A percentile compares a stretch with the other conserved stretches of the same genome.
These are phyloP conservation scores for Rachicladosporium sp. DNA, from an alignment of 2,329 filamentous ascomycete genomes.

Conservation along the genomic window DNA sequence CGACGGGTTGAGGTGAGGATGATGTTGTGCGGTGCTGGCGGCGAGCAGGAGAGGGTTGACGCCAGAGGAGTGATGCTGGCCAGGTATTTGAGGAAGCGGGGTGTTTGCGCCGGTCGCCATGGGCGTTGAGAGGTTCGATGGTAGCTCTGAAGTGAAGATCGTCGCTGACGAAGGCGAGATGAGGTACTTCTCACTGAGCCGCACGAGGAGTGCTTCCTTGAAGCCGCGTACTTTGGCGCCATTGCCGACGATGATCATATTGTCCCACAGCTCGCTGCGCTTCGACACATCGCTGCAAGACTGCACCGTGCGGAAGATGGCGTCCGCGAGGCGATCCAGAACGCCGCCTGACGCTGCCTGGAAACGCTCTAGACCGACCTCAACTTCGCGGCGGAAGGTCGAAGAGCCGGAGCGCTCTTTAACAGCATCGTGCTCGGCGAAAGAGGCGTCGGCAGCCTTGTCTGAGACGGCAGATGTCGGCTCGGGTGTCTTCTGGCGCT, in stretches of 20 bases:
- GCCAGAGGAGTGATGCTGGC: slow-evolving; percentile 28
- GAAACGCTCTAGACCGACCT: slow-evolving; percentile 66
- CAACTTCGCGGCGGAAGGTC: slow-evolving; percentile 48
- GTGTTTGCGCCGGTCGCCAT: slow-evolving; percentile 84
- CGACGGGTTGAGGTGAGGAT: slow-evolving; percentile 34
- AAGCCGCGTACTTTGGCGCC: slow-evolving; percentile 64
- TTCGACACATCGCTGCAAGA: slow-evolving; percentile 74
- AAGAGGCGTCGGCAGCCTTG: slow-evolving; percentile 22
- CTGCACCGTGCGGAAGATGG: slow-evolving; percentile 73
- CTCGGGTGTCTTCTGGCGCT: slow-evolving; percentile 27
- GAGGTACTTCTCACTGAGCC: slow-evolving; percentile 68
- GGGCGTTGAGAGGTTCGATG: slow-evolving; percentile 84
- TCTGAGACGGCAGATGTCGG: slow-evolving; percentile 20
- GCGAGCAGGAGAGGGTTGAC: slow-evolving; percentile 89
- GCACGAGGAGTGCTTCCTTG: slow-evolving; percentile 74
- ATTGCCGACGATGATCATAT: slow-evolving; percentile 81
- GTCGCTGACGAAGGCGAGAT: slow-evolving; percentile 86
- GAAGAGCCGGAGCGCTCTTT: slow-evolving; percentile 13
- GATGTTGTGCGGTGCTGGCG: slow-evolving; percentile 60
- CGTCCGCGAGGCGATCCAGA: slow-evolving; percentile 70
- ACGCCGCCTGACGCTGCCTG: slow-evolving; percentile 52
- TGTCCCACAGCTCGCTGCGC: slow-evolving; percentile 82
- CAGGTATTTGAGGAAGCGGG: slow-evolving; percentile 48
- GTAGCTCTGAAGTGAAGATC: slow-evolving; percentile 94
- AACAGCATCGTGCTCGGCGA: slow-evolving; percentile 11